Evolutionary conservation across 257 asterid genomes (phyloP), one percentile per base, ranked within the genome.

Genomic region (Gardenia jasminoides): DNA sequence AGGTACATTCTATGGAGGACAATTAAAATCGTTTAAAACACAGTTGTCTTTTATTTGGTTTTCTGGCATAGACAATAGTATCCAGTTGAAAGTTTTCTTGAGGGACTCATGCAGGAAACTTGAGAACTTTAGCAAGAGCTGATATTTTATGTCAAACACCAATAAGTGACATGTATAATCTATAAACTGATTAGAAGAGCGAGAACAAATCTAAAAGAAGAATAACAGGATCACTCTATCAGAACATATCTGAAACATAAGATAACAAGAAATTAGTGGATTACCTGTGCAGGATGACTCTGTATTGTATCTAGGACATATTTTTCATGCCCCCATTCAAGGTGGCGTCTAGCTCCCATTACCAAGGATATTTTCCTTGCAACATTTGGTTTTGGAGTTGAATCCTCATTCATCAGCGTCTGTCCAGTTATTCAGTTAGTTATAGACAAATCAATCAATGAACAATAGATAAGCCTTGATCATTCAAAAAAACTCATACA

Each of bases 271-370:
- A 9, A 69, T 43, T 30, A 80, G 71, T 61, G 66, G 65, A 43
- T 69, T 82, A 96, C 99, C 97, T 96, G 97, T 13, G 94, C 91
- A 79, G 97, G 98, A 85, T 96, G 97, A 80, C 93, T 89, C 75
- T 96, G 98, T 85, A 96, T 96, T 78, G 91, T 91, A 84, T 96
- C 98, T 87, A 90, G 86, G 76, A 96, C 87, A 83, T 93, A 91
- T 84, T 93, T 96, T 74, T 87, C 96, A 66, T 96, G 99, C 54
- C 99, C 99, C 97, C 93, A 92, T 80, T 96, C 98, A 74, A 96
- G 96, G 86, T 93, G 97, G 76, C 87, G 93, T 77, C 99, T 86
- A 12, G 98, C 98, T 82, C 98, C 98, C 83, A 92, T 82, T 72
- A 93, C 92, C 62, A 96, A 81, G 44, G 97, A 90, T 94, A 93